Evolutionary conservation across 129 eudicot species (phyloP).

Genomic region (Erigeron canadensis): DNA sequence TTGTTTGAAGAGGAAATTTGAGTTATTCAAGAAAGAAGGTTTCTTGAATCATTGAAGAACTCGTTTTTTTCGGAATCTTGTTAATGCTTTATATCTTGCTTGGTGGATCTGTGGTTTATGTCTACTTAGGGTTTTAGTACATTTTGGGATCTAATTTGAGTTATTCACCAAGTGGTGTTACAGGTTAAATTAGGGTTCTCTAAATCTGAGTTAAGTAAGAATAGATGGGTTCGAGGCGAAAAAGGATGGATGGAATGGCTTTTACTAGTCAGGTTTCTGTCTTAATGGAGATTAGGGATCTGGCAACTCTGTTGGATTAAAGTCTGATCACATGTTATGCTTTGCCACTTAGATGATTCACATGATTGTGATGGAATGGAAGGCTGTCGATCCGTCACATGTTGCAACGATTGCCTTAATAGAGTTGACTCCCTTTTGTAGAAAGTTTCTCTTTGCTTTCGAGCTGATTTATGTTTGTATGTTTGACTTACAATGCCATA

Average conservation of each 20-base stretch:
- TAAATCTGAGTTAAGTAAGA: background rate
- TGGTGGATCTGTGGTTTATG: conserved; percentile 24
- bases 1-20: too few species aligned
- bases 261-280: background rate
- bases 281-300: too few species aligned
- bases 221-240: conserved; percentile 5
- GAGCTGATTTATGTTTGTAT: conserved; percentile 8
- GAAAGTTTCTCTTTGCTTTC: conserved; percentile 2
- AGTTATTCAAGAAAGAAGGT: too few species aligned
- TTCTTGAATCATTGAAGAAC: conserved; percentile 7
- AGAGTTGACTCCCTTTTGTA: too few species aligned
- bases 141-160: conserved; percentile 29
- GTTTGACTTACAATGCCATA: conserved; percentile 18
- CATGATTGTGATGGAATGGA: conserved; percentile 6
- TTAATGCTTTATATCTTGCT: background rate
- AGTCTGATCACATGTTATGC: background rate
- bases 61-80: conserved; percentile 10
- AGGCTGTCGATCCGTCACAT: conserved; percentile 1
- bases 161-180: background rate
- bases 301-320: conserved; percentile 9
- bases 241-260: conserved; percentile 1
- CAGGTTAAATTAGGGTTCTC: conserved; percentile 18
- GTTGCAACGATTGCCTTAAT: conserved; percentile 4
- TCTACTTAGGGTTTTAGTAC: conserved; percentile 11
- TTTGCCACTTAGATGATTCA: background rate